A percentile compares a stretch with the other conserved stretches of the same genome.
Conservation (phyloP, 495 filamentous ascomycete species). For the Cercophora newfieldiana region DNA sequence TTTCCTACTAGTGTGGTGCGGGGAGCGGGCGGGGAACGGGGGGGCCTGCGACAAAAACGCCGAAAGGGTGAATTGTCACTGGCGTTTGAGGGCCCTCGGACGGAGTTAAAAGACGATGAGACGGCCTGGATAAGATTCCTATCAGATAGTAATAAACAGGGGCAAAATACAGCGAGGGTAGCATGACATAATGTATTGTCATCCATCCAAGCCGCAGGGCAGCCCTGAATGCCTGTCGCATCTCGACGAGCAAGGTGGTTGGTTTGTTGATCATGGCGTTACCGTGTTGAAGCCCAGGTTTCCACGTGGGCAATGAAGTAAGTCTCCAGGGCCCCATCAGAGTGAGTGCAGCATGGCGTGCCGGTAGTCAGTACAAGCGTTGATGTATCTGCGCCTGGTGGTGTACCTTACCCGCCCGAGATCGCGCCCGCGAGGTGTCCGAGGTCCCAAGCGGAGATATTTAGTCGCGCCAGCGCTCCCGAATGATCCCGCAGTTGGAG, state of each 20-base stretch:
- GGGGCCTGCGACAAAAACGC: constrained; percentile 18
- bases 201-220: background rate
- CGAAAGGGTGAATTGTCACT: constrained; percentile 20
- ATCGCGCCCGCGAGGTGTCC: background rate
- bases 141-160: background rate
- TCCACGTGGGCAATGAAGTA: background rate
- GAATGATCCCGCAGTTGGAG: background rate
- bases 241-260: background rate
- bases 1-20: constrained; percentile 4
- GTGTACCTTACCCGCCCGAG: background rate
- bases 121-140: constrained; percentile 14
- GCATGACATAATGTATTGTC: background rate
- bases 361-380: background rate
- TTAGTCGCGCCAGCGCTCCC: background rate
- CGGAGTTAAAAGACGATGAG: background rate
- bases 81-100: background rate
- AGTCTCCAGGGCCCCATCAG: background rate
- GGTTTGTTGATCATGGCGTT: background rate
- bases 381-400: background rate
- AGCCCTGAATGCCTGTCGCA: background rate
- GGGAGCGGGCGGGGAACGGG: constrained; percentile 16
- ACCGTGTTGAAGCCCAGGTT: background rate
- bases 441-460: constrained; percentile 14
- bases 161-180: background rate
- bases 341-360: background rate